Conservation (phyloP, 371 early-diverging fungal species). For the Mucor racemosus region DNA sequence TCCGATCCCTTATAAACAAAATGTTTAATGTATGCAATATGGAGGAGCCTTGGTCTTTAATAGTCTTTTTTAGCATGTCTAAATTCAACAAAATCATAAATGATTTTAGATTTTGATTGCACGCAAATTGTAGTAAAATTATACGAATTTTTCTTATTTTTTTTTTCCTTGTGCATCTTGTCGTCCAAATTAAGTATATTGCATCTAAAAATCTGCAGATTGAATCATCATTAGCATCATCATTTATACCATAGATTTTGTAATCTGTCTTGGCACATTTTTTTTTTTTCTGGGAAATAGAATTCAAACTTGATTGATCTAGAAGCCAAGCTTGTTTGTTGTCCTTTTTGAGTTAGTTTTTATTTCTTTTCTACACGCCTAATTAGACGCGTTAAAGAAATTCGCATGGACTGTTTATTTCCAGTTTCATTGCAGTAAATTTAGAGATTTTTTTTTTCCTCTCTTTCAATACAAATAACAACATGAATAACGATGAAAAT, state of each 20-base stretch:
- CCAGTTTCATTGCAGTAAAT: neutral
- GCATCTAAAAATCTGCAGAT: neutral
- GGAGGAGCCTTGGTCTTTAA: neutral
- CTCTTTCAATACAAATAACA: neutral
- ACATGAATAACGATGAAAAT: conserved; percentile 7
- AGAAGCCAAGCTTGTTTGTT: neutral
- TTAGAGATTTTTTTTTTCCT: neutral
- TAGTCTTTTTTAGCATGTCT: neutral
- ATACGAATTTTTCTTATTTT: neutral
- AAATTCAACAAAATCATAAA: no score
- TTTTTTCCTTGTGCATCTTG: neutral
- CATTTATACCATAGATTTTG: neutral
- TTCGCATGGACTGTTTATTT: neutral
- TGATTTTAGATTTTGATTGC: no score
- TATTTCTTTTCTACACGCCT: neutral
- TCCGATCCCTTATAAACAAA: conserved; percentile 17
- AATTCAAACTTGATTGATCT: neutral
- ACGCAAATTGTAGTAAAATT: neutral
- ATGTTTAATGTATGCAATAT: neutral
- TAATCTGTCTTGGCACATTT: conserved; percentile 7
- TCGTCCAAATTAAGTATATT: neutral
- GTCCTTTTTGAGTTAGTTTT: neutral
- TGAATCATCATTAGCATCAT: neutral
- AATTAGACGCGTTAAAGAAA: conserved; percentile 1
- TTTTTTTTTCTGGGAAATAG: conserved; percentile 4